Percentiles rank a stretch among this genome's conserved stretches.
phyloP scores from a whole-genome alignment of 2,329 filamentous ascomycete genomes.

The Amauroascus verrucosus region DNA sequence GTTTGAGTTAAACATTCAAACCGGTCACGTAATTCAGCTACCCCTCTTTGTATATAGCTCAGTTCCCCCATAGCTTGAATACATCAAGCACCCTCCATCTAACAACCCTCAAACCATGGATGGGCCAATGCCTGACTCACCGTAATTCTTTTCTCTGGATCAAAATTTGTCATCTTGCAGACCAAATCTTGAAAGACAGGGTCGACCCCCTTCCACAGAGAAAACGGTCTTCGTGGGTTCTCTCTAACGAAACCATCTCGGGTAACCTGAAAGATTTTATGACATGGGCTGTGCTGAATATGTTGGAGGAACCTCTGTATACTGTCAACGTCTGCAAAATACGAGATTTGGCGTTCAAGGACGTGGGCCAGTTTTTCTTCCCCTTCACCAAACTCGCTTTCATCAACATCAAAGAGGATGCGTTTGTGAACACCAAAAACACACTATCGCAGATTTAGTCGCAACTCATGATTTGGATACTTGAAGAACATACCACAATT shows the following conservation, averaged over 20 bases:
- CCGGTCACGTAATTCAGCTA: no score
- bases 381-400: slow-evolving; percentile 25
- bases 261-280: slow-evolving; percentile 16
- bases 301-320: slow-evolving; percentile 20
- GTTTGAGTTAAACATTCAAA: no score
- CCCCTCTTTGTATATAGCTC: no score
- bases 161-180: slow-evolving; percentile 25
- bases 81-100: no score
- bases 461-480: background rate
- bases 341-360: slow-evolving; percentile 39
- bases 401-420: slow-evolving; percentile 32
- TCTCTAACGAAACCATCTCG: slow-evolving; percentile 33
- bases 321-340: slow-evolving; percentile 37
- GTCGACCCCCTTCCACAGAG: slow-evolving; percentile 31
- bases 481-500: slow-evolving; percentile 11
- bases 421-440: slow-evolving; percentile 36
- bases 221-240: slow-evolving; percentile 37
- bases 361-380: slow-evolving; percentile 31
- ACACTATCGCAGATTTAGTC: slow-evolving; percentile 23
- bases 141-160: slow-evolving; percentile 26
- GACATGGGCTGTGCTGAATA: background rate
- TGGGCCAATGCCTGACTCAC: slow-evolving; percentile 27
- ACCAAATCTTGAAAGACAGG: slow-evolving; percentile 25
- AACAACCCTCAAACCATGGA: slow-evolving; percentile 24
- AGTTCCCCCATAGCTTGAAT: no score